A percentile compares a stretch with the other conserved stretches of the same genome.
phyloP scores from a whole-genome alignment of 108 stramenopile species.

The Schizochytrium sp. region DNA sequence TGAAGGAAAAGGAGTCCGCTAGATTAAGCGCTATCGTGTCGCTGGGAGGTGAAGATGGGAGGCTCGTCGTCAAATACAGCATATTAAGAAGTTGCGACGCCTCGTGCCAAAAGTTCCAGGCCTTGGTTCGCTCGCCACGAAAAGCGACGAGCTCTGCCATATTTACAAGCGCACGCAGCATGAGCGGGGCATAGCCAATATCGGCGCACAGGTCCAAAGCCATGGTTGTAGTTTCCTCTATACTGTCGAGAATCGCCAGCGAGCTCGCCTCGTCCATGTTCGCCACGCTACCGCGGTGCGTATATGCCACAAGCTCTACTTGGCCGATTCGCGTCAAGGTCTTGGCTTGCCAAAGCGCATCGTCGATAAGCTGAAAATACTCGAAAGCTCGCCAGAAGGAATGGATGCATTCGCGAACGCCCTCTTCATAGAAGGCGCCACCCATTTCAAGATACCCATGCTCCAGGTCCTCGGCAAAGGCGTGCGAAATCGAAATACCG shows the following conservation, averaged over 20 bases:
- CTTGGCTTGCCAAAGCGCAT: conserved; percentile 9
- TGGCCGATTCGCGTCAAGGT: not conserved
- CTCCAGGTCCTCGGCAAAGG: not conserved
- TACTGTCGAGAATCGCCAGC: not conserved
- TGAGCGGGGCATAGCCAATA: conserved; percentile 2
- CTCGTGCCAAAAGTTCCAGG: not conserved
- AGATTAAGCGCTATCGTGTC: not conserved
- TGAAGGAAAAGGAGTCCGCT: not conserved
- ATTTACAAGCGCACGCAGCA: not conserved
- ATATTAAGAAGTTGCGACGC: not conserved
- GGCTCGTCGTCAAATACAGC: not conserved
- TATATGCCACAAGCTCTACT: not conserved
- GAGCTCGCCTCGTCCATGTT: not conserved
- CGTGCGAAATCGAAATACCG: not conserved
- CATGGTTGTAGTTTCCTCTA: not conserved
- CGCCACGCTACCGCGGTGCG: not conserved
- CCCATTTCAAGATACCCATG: not conserved
- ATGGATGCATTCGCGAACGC: not conserved
- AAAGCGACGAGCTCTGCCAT: not conserved
- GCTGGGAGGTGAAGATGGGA: not conserved
- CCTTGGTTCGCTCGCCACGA: not conserved
- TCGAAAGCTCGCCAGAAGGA: conserved; percentile 3
- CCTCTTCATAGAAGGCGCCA: not conserved
- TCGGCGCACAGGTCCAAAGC: not conserved
- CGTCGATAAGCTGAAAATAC: conserved; percentile 11